Conservation (phyloP, 1,284 basidiomycete genomes). For the Ustilago xerochloae region DNA sequence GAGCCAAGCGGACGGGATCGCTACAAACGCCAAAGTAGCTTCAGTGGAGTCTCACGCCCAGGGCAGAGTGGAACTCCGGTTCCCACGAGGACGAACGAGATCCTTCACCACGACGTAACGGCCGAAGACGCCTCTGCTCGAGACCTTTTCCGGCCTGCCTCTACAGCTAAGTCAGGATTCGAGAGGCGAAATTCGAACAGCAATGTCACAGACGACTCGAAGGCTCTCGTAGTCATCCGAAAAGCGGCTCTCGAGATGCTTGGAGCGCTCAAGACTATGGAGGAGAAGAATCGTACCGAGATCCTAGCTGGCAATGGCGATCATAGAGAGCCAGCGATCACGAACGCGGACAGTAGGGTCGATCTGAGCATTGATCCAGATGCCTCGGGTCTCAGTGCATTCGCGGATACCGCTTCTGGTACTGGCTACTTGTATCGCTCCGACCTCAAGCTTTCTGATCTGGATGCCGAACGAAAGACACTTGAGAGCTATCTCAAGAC, state of each 20-base stretch:
- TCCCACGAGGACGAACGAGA: slow-evolving; percentile 14
- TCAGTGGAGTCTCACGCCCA: slow-evolving; percentile 32
- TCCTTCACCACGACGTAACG: slow-evolving; percentile 10
- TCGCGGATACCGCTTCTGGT: background rate
- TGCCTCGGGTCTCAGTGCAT: slow-evolving; percentile 2
- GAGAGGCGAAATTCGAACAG: background rate
- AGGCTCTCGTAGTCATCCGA: slow-evolving; percentile 77
- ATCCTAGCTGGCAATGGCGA: slow-evolving; percentile 4
- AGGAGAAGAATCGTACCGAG: slow-evolving; percentile 57
- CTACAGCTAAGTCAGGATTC: background rate
- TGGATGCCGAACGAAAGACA: slow-evolving; percentile 73
- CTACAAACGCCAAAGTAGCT: slow-evolving; percentile 51
- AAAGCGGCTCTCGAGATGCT: slow-evolving; percentile 81
- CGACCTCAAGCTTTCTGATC: slow-evolving; percentile 73
- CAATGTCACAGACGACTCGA: slow-evolving; percentile 48
- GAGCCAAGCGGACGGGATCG: slow-evolving; percentile 34
- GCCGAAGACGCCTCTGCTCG: background rate
- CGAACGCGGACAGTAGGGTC: background rate
- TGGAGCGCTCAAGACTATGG: slow-evolving; percentile 75
- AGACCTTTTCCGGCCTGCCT: background rate
- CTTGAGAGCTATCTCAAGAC: slow-evolving; percentile 29
- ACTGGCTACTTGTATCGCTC: slow-evolving; percentile 81
- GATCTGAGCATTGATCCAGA: slow-evolving; percentile 6
- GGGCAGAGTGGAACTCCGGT: slow-evolving; percentile 15
- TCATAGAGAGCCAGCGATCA: background rate